Evolutionary conservation across 805 yeast species (phyloP).

Genomic region (Myxozyma kluyveri): DNA sequence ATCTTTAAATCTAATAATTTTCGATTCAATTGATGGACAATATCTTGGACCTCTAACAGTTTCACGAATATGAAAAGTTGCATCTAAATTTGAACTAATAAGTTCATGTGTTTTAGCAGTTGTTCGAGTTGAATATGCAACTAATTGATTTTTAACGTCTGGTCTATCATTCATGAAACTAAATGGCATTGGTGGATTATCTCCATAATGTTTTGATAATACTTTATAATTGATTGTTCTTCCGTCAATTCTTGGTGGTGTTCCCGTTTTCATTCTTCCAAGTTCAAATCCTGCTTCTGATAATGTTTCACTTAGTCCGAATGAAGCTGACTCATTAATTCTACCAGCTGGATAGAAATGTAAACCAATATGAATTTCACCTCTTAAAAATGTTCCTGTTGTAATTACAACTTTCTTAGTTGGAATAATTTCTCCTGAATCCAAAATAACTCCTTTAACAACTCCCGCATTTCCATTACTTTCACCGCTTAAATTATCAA

Average conservation of each 20-base stretch:
- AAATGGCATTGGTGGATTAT: constrained; percentile 84
- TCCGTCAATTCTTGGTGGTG: constrained; percentile 85
- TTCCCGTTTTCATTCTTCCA: constrained; percentile 93
- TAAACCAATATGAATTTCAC: constrained; percentile 90
- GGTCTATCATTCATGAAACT: constrained; percentile 75
- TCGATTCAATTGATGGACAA: constrained; percentile 95
- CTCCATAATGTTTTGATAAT: constrained; percentile 75
- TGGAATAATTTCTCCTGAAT: constrained; percentile 58
- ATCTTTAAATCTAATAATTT: constrained; percentile 73
- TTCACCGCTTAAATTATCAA: constrained; percentile 42
- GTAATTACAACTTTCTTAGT: constrained; percentile 77
- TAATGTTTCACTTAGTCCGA: constrained; percentile 80
- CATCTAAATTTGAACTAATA: constrained; percentile 65
- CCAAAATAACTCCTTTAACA: constrained; percentile 71
- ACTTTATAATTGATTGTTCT: constrained; percentile 64
- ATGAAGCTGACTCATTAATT: constrained; percentile 87
- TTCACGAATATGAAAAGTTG: constrained; percentile 86
- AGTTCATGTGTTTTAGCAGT: constrained; percentile 71
- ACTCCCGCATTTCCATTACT: constrained; percentile 15
- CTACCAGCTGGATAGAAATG: constrained; percentile 84
- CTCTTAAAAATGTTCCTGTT: constrained; percentile 93
- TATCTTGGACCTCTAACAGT: constrained; percentile 95
- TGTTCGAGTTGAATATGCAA: constrained; percentile 77
- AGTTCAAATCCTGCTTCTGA: constrained; percentile 71
- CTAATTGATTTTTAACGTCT: constrained; percentile 47